Conservation (phyloP, 371 early-diverging fungal genomes). For the Gilbertella persicaria region DNA sequence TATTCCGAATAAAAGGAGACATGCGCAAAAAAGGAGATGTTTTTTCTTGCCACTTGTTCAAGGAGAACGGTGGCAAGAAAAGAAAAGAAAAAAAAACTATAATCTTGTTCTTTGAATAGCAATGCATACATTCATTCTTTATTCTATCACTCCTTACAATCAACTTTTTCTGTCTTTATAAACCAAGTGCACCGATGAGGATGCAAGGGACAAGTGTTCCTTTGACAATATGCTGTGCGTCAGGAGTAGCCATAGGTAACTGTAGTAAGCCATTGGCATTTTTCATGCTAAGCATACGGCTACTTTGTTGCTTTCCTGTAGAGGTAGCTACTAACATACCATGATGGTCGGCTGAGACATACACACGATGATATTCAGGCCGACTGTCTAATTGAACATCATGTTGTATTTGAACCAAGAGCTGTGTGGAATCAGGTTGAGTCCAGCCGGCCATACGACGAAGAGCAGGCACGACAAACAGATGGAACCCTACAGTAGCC, state of each 20-base stretch:
- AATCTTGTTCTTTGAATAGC: too few species aligned
- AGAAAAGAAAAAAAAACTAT: neutral
- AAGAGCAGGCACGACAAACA: conserved; percentile 88
- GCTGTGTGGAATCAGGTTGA: conserved; percentile 37
- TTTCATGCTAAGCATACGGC: conserved; percentile 77
- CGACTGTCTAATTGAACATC: conserved; percentile 70
- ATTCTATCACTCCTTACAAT: neutral
- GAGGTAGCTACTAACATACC: conserved; percentile 57
- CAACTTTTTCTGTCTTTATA: conserved; percentile 7
- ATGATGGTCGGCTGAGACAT: conserved; percentile 31
- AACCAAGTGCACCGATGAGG: conserved; percentile 30
- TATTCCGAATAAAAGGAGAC: too few species aligned
- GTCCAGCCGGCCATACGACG: conserved; percentile 71
- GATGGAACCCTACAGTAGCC: conserved; percentile 82
- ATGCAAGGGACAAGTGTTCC: conserved; percentile 35
- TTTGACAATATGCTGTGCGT: conserved; percentile 16
- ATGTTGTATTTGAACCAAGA: conserved; percentile 70
- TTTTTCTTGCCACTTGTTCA: too few species aligned
- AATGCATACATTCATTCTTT: neutral
- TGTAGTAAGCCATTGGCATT: conserved; percentile 80
- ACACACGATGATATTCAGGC: conserved; percentile 86
- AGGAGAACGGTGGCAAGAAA: too few species aligned
- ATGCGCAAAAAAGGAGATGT: too few species aligned
- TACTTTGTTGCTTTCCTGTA: conserved; percentile 80
- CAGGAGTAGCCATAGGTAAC: conserved; percentile 54